phyloP scores from a whole-genome alignment of 192 early-diverging fungal genomes.

The Lobosporangium transversale region DNA sequence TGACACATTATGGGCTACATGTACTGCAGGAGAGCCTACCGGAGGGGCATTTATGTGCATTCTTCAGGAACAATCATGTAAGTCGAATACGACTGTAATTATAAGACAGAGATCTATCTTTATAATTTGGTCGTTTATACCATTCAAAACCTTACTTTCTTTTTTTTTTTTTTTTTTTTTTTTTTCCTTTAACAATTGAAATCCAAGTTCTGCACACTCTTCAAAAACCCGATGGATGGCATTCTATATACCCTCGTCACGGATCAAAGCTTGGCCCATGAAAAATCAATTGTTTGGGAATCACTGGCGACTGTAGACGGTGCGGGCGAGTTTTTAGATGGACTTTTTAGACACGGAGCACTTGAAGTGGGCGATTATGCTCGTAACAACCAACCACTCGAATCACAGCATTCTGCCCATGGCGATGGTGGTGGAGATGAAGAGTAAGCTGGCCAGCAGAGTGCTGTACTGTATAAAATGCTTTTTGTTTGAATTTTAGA shows the following conservation, averaged over 20 bases:
- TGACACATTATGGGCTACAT: constrained; percentile 83
- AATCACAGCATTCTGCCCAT: constrained; percentile 13
- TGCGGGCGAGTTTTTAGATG: constrained; percentile 69
- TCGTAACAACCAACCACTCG: constrained; percentile 44
- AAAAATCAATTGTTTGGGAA: constrained; percentile 79
- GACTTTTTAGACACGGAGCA: constrained; percentile 57
- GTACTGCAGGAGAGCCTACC: constrained; percentile 72
- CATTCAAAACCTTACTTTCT: not conserved
- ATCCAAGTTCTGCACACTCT: constrained; percentile 76
- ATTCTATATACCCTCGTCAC: constrained; percentile 73
- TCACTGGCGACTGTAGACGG: constrained; percentile 69
- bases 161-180: not conserved
- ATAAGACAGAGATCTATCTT: not conserved
- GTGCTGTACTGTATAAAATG: no score
- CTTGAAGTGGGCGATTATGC: constrained; percentile 53
- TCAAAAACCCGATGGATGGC: constrained; percentile 62
- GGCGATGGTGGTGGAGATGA: constrained; percentile 55
- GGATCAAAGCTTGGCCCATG: constrained; percentile 72
- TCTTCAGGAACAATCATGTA: constrained; percentile 96
- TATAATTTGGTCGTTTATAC: not conserved
- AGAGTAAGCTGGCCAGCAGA: no score
- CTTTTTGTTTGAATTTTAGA: no score
- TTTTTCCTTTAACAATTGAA: constrained; percentile 2
- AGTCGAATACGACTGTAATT: constrained; percentile 16
- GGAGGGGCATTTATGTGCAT: constrained; percentile 67